phyloP scores from a whole-genome alignment of 441 rosid species.

The Euphorbia celastroides region DNA sequence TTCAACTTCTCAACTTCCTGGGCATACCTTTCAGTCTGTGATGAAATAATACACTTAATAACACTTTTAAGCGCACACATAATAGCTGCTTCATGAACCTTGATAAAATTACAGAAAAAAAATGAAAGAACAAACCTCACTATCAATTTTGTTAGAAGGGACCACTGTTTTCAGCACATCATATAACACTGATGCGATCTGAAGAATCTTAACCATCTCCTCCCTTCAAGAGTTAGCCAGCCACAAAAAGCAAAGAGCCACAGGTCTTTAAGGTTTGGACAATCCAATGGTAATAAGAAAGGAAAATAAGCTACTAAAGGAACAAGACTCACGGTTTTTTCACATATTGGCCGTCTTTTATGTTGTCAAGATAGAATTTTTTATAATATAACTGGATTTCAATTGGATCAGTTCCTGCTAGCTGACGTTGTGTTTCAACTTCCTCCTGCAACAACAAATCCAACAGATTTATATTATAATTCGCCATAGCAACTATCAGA shows the following conservation, averaged over 20 bases:
- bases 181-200: slow-evolving; percentile 74
- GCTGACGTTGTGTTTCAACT: slow-evolving; percentile 32
- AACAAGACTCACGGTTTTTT: slow-evolving; percentile 67
- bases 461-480: slow-evolving; percentile 6
- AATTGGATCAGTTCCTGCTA: slow-evolving; percentile 55
- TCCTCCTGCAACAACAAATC: slow-evolving; percentile 54
- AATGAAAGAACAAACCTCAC: slow-evolving; percentile 43
- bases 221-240: slow-evolving; percentile 52
- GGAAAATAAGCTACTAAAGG: slow-evolving; percentile 6
- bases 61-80: slow-evolving; percentile 9
- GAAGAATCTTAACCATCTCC: slow-evolving; percentile 85
- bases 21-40: slow-evolving; percentile 62
- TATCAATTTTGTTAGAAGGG: slow-evolving; percentile 43
- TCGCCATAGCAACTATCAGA: slow-evolving; percentile 5
- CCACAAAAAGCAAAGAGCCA: slow-evolving; percentile 20
- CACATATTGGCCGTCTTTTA: slow-evolving; percentile 48
- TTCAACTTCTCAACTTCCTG: slow-evolving; percentile 63
- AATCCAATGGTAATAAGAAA: not conserved
- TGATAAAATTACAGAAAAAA: not conserved
- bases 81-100: slow-evolving; percentile 12
- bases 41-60: slow-evolving; percentile 10
- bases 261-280: slow-evolving; percentile 15
- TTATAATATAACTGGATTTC: slow-evolving; percentile 71
- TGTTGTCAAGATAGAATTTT: slow-evolving; percentile 50
- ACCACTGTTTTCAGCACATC: slow-evolving; percentile 74